phyloP scores from a whole-genome alignment of 2,329 filamentous ascomycete genomes.

The Neofusicoccum kwambonambiense region DNA sequence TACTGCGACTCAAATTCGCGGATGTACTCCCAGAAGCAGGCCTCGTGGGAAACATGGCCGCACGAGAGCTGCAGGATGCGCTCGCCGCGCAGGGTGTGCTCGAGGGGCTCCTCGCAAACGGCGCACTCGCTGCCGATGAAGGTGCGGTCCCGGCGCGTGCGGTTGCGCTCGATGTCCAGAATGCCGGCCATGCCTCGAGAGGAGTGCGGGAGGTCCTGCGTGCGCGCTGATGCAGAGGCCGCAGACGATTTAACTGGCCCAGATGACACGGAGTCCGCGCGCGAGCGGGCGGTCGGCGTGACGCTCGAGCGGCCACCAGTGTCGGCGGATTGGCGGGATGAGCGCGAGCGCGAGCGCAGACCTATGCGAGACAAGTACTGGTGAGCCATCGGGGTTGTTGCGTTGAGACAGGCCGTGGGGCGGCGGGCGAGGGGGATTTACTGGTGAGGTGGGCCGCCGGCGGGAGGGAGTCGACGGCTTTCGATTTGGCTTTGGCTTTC shows the following conservation, averaged over 20 bases:
- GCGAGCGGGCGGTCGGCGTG: constrained; percentile 13
- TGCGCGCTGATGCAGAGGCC: constrained; percentile 8
- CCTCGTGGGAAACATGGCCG: constrained; percentile 94
- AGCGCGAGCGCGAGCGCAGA: constrained; percentile 18
- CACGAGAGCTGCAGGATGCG: constrained; percentile 94
- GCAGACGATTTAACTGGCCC: constrained; percentile 14
- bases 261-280: constrained; percentile 16
- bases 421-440: constrained; percentile 11
- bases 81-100: constrained; percentile 92
- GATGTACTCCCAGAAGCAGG: constrained; percentile 98
- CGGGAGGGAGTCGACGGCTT: not conserved
- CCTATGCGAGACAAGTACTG: constrained; percentile 17
- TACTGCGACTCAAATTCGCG: constrained; percentile 91
- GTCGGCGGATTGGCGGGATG: constrained; percentile 12
- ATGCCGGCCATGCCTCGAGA: constrained; percentile 58
- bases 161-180: constrained; percentile 73
- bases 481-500: constrained; percentile 15
- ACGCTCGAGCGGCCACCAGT: constrained; percentile 2
- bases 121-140: constrained; percentile 94
- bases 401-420: constrained; percentile 1
- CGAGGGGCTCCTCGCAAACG: constrained; percentile 93
- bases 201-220: constrained; percentile 18
- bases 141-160: constrained; percentile 82
- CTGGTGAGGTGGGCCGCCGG: not conserved
- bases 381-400: constrained; percentile 19